Conservation (phyloP, 2,329 filamentous ascomycete genomes). For the Chaetomiaceae sp. region DNA sequence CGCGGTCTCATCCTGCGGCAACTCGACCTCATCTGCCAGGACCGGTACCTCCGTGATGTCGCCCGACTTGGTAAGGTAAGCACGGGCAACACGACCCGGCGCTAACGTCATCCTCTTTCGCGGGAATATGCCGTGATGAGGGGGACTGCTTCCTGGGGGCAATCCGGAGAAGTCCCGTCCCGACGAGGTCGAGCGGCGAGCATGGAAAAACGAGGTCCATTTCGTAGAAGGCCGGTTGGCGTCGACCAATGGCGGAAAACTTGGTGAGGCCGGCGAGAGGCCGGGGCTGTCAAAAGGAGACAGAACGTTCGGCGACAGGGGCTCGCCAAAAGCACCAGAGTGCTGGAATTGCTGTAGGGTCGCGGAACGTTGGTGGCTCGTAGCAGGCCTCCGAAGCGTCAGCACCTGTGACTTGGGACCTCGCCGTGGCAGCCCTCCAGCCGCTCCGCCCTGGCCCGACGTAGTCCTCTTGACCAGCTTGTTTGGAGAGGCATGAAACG, state of each 20-base stretch:
- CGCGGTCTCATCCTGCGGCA: not conserved
- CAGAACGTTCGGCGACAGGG: conserved; percentile 21
- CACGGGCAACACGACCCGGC: conserved; percentile 22
- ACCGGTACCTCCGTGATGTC: conserved; percentile 22
- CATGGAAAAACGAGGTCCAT: conserved; percentile 56
- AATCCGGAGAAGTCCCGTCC: conserved; percentile 26
- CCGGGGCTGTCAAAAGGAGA: conserved; percentile 32
- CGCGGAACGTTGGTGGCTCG: conserved; percentile 70
- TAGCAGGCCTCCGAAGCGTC: conserved; percentile 65
- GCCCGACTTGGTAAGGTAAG: conserved; percentile 33
- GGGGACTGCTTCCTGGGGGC: conserved; percentile 28
- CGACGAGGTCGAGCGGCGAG: conserved; percentile 29
- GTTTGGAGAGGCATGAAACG: conserved; percentile 54
- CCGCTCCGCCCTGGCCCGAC: conserved; percentile 44
- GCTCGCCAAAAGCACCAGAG: conserved; percentile 17
- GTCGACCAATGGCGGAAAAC: not conserved
- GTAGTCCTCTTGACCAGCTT: conserved; percentile 71
- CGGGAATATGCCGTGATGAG: conserved; percentile 30
- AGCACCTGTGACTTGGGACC: conserved; percentile 56
- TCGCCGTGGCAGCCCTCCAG: conserved; percentile 38
- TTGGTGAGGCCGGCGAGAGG: conserved; percentile 13
- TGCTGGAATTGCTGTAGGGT: conserved; percentile 53
- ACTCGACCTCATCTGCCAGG: conserved; percentile 23
- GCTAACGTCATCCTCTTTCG: conserved; percentile 27
- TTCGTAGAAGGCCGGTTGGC: conserved; percentile 17